Percentiles rank a stretch among this genome's conserved stretches.
Conservation (phyloP, 108 stramenopile species). For the Conticribra guillardii region DNA sequence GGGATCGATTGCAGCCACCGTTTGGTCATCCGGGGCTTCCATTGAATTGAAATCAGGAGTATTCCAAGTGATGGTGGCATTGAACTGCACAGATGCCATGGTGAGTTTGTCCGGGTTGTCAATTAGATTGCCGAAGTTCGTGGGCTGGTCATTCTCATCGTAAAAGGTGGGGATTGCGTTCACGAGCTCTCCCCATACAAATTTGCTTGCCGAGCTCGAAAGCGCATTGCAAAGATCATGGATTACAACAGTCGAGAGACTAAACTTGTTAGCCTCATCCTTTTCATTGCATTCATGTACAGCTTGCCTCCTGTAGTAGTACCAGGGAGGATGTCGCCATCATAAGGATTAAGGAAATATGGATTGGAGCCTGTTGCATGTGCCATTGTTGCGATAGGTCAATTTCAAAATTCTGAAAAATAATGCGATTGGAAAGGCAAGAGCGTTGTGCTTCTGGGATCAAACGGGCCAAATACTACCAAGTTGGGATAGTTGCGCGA, state of each 20-base stretch:
- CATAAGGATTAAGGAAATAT: neutral
- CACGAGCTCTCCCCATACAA: neutral
- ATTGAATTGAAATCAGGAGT: neutral
- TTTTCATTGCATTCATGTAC: neutral
- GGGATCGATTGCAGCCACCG: neutral
- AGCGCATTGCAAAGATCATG: neutral
- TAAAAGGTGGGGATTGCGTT: neutral
- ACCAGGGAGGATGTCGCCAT: neutral
- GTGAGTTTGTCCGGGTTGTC: neutral
- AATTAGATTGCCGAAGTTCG: neutral
- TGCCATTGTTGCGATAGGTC: neutral
- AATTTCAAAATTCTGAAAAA: too few relatives aligned
- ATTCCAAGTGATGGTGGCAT: neutral
- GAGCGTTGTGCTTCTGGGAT: conserved; percentile 16
- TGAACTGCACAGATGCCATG: neutral
- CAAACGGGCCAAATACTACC: conserved; percentile 35
- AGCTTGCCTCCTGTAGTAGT: neutral
- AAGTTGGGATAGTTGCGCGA: conserved; percentile 19
- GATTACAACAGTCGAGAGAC: neutral
- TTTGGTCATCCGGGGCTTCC: neutral
- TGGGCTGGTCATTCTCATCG: neutral
- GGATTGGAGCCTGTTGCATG: neutral
- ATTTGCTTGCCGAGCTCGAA: neutral
- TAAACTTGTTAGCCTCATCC: neutral
- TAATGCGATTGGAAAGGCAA: conserved; percentile 49